Conservation (phyloP, 2,329 filamentous ascomycete genomes). For the Zalaria sp. region DNA sequence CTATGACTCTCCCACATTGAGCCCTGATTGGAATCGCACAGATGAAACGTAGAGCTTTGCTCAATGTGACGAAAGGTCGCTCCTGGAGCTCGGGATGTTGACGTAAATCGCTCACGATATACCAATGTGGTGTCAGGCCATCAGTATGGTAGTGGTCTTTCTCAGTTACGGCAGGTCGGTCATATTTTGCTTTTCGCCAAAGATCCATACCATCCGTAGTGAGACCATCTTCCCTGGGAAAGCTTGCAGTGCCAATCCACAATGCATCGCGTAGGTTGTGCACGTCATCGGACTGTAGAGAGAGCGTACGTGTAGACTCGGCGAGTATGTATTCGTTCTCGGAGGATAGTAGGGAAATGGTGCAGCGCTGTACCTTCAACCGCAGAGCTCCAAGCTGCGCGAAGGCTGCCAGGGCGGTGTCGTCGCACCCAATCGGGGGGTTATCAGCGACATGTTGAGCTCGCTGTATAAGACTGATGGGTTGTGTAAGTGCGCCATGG, state of each 20-base stretch:
- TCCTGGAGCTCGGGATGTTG: conserved; percentile 2
- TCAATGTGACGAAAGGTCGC: conserved; percentile 6
- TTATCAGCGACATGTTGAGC: not conserved
- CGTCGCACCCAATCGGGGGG: conserved; percentile 10
- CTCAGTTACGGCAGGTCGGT: conserved; percentile 7
- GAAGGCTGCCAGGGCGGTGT: conserved; percentile 31
- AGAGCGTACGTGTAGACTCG: conserved; percentile 34
- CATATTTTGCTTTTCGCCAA: conserved; percentile 11
- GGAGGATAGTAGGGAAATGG: conserved; percentile 36
- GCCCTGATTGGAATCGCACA: conserved; percentile 48
- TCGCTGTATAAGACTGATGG: not conserved
- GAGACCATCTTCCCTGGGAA: conserved; percentile 20
- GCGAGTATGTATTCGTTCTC: conserved; percentile 37
- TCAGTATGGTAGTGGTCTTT: conserved; percentile 11
- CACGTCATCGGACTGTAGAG: conserved; percentile 20
- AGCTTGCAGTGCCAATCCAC: conserved; percentile 20
- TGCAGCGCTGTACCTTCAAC: conserved; percentile 31
- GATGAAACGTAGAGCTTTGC: conserved; percentile 26
- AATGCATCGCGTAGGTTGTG: conserved; percentile 17
- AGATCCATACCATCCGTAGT: conserved; percentile 15
- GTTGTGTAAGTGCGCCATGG: not conserved
- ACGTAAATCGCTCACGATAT: conserved; percentile 12
- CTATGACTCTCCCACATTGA: conserved; percentile 41
- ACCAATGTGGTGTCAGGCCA: conserved; percentile 9
- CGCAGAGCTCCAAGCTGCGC: conserved; percentile 37